phyloP scores from a whole-genome alignment of 2,329 filamentous ascomycete genomes.

The Sporothrix schenckii region DNA sequence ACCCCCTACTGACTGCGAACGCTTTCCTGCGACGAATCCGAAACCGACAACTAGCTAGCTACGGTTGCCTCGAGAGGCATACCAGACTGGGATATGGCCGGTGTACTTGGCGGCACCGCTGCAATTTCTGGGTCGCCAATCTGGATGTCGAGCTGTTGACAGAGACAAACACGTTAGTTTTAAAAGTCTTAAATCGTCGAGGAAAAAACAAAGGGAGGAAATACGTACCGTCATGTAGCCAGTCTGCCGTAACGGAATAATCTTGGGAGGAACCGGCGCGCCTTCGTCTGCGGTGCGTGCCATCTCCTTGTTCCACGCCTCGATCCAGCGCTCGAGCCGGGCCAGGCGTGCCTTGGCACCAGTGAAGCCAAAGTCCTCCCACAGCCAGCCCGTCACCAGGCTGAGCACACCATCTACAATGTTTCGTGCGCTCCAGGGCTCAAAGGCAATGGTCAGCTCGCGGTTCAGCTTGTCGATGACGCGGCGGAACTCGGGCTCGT shows the following conservation, averaged over 20 bases:
- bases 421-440: conserved; percentile 75
- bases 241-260: conserved; percentile 38
- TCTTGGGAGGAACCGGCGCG: conserved; percentile 36
- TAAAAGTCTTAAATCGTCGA: background rate
- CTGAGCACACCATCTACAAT: conserved; percentile 79
- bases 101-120: conserved; percentile 36
- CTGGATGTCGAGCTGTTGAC: conserved; percentile 38
- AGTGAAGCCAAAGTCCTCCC: conserved; percentile 85
- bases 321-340: conserved; percentile 76
- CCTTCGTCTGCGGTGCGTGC: conserved; percentile 43
- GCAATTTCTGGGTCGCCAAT: conserved; percentile 39
- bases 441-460: conserved; percentile 74
- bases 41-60: background rate
- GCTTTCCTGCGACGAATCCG: background rate
- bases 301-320: conserved; percentile 80
- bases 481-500: conserved; percentile 82
- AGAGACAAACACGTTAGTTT: background rate
- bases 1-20: background rate
- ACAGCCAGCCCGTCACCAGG: conserved; percentile 85
- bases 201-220: too few relatives aligned
- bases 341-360: conserved; percentile 72
- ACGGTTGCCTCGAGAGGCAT: conserved; percentile 26
- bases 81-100: conserved; percentile 30
- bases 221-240: conserved; percentile 38
- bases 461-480: conserved; percentile 82